Evolutionary conservation across 2,329 filamentous ascomycete species (phyloP).

Genomic region (Sarocladium kiliense): DNA sequence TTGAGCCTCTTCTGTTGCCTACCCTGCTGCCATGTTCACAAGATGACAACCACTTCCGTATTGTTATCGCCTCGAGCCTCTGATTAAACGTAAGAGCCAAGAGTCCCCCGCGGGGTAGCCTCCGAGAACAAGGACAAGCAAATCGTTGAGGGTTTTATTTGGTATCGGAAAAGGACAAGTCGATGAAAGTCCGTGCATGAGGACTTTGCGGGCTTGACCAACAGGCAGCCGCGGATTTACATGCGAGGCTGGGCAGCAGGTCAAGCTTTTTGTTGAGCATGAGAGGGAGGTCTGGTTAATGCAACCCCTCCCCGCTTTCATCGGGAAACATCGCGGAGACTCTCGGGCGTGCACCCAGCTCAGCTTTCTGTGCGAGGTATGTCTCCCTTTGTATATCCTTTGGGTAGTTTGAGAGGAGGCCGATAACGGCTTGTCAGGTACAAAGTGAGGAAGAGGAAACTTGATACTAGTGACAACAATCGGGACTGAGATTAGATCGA

Average conservation of each 20-base stretch:
- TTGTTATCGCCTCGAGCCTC: neutral
- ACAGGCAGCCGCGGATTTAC: neutral
- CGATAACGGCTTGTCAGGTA: no score
- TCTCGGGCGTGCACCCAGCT: neutral
- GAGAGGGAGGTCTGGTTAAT: neutral
- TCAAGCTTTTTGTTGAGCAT: conserved; percentile 5
- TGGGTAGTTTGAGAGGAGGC: no score
- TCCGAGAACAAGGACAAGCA: neutral
- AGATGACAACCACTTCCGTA: neutral
- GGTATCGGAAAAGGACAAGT: neutral
- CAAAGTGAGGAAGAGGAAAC: no score
- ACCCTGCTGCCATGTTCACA: neutral
- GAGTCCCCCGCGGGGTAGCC: neutral
- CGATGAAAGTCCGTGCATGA: neutral
- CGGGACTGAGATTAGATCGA: no score
- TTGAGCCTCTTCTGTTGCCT: neutral
- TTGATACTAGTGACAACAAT: no score
- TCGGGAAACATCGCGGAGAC: conserved; percentile 1
- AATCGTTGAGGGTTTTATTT: neutral
- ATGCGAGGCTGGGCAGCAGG: neutral
- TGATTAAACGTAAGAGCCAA: neutral
- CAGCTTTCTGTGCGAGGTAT: neutral
- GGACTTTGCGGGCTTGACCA: neutral
- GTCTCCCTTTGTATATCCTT: no score
- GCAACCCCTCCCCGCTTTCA: neutral